Percentiles rank a stretch among this genome's conserved stretches.
These are phyloP conservation scores for Claviceps fusiformis DNA, from an alignment of 2,329 filamentous ascomycete species.

Conservation along the genomic window DNA sequence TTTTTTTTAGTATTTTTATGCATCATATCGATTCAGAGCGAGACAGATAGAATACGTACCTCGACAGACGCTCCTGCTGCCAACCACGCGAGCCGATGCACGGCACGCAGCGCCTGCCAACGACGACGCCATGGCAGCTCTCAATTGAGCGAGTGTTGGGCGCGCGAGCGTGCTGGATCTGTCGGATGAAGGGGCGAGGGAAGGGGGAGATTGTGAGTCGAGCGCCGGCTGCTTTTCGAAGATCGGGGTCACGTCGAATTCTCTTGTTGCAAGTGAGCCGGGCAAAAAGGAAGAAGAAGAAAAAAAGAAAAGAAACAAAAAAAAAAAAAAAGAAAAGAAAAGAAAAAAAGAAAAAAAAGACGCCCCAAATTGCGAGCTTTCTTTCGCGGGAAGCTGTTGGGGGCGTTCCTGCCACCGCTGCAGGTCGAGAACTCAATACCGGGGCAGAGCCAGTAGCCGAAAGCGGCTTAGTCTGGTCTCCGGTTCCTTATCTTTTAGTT, in stretches of 20 bases:
- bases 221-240: background rate
- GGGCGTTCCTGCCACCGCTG: constrained; percentile 13
- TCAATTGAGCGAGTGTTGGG: constrained; percentile 10
- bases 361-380: too few relatives aligned
- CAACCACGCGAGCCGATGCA: constrained; percentile 45
- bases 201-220: background rate
- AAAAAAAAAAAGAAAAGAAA: too few relatives aligned
- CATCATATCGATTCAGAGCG: background rate
- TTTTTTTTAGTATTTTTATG: too few relatives aligned
- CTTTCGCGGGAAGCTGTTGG: constrained; percentile 17
- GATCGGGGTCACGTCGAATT: background rate
- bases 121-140: constrained; percentile 43
- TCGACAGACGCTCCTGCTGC: constrained; percentile 35
- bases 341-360: too few relatives aligned
- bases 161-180: background rate
- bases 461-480: background rate
- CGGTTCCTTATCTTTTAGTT: background rate
- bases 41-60: constrained; percentile 29
- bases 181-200: background rate
- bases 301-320: too few relatives aligned
- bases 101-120: constrained; percentile 50
- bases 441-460: constrained; percentile 14
- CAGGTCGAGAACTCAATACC: constrained; percentile 6
- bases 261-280: too few relatives aligned
- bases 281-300: too few relatives aligned